phyloP scores from a whole-genome alignment of 2,329 filamentous ascomycete genomes.

The Penicillium sp. region DNA sequence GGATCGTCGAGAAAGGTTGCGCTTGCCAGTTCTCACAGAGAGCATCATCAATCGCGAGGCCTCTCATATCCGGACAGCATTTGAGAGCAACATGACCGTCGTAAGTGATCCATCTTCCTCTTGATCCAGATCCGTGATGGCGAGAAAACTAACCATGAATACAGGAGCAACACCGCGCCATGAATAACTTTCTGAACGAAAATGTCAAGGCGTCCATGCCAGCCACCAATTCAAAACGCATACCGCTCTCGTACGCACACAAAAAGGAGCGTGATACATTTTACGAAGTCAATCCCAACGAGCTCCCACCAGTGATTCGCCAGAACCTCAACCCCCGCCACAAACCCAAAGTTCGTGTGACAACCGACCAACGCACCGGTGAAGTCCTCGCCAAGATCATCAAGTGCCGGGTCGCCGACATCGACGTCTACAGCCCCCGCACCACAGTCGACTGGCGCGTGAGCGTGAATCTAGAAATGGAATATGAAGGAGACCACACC shows the following conservation, averaged over 20 bases:
- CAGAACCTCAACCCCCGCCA: slow-evolving; percentile 56
- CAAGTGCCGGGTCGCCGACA: slow-evolving; percentile 79
- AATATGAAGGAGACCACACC: slow-evolving; percentile 65
- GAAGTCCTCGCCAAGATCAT: slow-evolving; percentile 76
- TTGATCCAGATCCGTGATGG: too few relatives aligned
- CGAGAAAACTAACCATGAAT: slow-evolving; percentile 6
- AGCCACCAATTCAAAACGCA: slow-evolving; percentile 34
- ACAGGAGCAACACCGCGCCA: slow-evolving; percentile 70
- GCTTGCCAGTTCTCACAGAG: slow-evolving; percentile 64
- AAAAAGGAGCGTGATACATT: slow-evolving; percentile 78
- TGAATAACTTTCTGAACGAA: slow-evolving; percentile 83
- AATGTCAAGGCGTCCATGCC: slow-evolving; percentile 50
- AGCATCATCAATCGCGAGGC: slow-evolving; percentile 58
- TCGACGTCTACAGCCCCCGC: slow-evolving; percentile 78
- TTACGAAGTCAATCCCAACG: slow-evolving; percentile 63
- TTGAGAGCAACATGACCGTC: slow-evolving; percentile 86
- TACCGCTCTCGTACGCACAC: slow-evolving; percentile 68
- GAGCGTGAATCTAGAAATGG: slow-evolving; percentile 91
- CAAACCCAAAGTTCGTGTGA: slow-evolving; percentile 65
- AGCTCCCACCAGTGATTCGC: slow-evolving; percentile 61
- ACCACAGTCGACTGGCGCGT: slow-evolving; percentile 83
- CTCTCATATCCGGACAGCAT: slow-evolving; percentile 54
- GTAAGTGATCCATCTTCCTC: slow-evolving; percentile 46
- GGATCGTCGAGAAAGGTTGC: slow-evolving; percentile 63
- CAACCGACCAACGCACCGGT: slow-evolving; percentile 66